Evolutionary conservation across 805 yeast species (phyloP).

Genomic region (Brettanomyces anomalus): DNA sequence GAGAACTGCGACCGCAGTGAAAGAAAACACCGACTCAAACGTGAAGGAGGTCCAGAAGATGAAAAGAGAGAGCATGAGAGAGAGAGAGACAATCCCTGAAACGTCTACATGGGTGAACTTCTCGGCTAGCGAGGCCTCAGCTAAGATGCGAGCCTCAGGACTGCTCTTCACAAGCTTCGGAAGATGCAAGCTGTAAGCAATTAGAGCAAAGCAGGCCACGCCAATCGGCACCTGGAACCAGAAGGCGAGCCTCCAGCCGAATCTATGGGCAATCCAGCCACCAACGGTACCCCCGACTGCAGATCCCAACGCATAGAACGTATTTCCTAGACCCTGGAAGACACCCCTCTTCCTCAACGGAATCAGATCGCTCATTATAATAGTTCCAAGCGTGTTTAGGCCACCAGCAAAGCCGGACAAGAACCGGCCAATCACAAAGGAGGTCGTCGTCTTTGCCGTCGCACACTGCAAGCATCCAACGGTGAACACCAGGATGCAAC

Average conservation of each 20-base stretch:
- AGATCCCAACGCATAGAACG: conserved; percentile 73
- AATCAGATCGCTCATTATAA: conserved; percentile 70
- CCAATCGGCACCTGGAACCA: conserved; percentile 48
- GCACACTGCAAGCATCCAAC: conserved; percentile 52
- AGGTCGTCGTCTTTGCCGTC: conserved; percentile 34
- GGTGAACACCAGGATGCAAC: conserved; percentile 48
- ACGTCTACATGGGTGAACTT: conserved; percentile 52
- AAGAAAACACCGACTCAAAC: conserved; percentile 36
- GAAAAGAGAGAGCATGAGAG: conserved; percentile 22
- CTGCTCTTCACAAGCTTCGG: conserved; percentile 28
- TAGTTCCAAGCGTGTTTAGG: conserved; percentile 65
- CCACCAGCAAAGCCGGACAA: conserved; percentile 93
- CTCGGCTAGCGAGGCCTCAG: conserved; percentile 25
- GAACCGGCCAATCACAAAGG: conserved; percentile 50
- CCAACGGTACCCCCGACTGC: conserved; percentile 60
- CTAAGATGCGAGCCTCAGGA: conserved; percentile 10
- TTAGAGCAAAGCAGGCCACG: conserved; percentile 26
- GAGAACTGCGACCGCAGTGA: conserved; percentile 21
- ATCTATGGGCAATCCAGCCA: conserved; percentile 46
- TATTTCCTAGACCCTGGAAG: conserved; percentile 78
- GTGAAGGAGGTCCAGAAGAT: conserved; percentile 29
- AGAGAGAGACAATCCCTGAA: conserved; percentile 25
- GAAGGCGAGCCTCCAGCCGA: conserved; percentile 64
- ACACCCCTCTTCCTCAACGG: conserved; percentile 76
- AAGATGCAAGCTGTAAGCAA: conserved; percentile 31